Evolutionary conservation across 116 monocot species (phyloP).

Genomic region (Posidonia oceanica): DNA sequence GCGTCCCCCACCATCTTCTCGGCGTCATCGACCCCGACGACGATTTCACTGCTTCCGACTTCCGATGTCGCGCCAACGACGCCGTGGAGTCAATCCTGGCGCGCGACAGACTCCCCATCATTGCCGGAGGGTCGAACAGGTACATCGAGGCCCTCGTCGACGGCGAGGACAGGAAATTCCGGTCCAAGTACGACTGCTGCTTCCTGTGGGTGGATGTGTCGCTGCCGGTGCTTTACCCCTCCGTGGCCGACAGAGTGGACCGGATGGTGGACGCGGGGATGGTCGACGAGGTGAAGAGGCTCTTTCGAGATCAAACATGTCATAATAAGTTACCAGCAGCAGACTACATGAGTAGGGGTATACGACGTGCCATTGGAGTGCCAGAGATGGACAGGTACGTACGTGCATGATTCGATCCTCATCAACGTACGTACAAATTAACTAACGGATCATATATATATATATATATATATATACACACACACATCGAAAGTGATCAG

Average conservation of each 20-base stretch:
- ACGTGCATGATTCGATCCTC: too few species aligned
- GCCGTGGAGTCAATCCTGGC: constrained; percentile 1
- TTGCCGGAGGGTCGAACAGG: constrained; percentile 26
- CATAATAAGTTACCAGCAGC: too few species aligned
- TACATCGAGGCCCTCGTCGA: constrained; percentile 16
- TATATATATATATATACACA: too few species aligned
- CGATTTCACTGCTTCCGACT: constrained; percentile 13
- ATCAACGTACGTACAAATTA: too few species aligned
- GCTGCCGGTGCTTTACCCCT: constrained; percentile 7
- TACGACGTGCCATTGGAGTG: too few species aligned
- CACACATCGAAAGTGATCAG: too few species aligned
- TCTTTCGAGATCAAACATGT: too few species aligned
- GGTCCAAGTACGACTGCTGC: constrained; percentile 11
- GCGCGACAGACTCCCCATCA: constrained; percentile 12
- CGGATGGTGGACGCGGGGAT: constrained; percentile 13
- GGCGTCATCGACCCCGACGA: constrained; percentile 9
- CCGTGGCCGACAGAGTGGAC: constrained; percentile 14
- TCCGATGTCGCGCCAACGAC: constrained; percentile 3
- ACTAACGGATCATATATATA: too few species aligned
- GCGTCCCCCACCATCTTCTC: constrained; percentile 15
- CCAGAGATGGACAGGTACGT: too few species aligned
- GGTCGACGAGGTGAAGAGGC: constrained; percentile 11
- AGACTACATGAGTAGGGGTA: too few species aligned
- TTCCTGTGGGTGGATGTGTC: too few species aligned
- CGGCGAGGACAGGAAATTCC: constrained; percentile 8